Conservation (phyloP, 148 eudicot genomes). For the Camellia lanceoleosa region DNA sequence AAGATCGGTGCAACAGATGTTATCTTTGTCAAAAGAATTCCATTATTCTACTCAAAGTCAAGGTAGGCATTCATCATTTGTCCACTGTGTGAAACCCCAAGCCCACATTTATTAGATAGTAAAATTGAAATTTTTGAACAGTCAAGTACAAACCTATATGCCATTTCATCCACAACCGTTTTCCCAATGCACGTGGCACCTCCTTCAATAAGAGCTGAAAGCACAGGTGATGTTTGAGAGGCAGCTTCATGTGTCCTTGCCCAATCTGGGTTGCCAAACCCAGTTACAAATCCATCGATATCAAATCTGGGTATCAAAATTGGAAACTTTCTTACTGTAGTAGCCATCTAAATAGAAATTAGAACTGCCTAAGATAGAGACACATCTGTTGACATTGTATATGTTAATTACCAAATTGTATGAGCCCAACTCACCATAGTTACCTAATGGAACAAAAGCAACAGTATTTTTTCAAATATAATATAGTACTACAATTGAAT, state of each 20-base stretch:
- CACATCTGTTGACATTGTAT: not conserved
- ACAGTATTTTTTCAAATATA: not conserved
- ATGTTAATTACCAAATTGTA: not conserved
- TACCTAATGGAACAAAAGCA: not conserved
- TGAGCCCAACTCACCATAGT: not conserved
- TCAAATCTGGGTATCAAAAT: conserved; percentile 58
- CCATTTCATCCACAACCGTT: conserved; percentile 89
- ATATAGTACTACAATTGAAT: not conserved
- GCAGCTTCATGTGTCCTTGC: conserved; percentile 80
- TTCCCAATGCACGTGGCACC: conserved; percentile 96
- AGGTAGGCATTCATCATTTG: not conserved
- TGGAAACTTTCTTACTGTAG: not conserved
- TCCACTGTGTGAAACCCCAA: not conserved
- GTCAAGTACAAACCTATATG: conserved; percentile 55
- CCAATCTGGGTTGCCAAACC: conserved; percentile 92
- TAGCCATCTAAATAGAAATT: not conserved
- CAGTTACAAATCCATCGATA: conserved; percentile 77
- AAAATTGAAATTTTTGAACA: conserved; percentile 4
- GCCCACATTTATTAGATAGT: not conserved
- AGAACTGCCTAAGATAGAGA: conserved; percentile 1
- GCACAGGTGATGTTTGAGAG: conserved; percentile 62
- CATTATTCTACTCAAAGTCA: not conserved
- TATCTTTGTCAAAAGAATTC: not conserved
- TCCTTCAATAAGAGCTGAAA: conserved; percentile 79
- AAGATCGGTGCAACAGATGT: conserved; percentile 4